Evolutionary conservation across 2,329 filamentous ascomycete genomes (phyloP).

Genomic region (Drechslerella dactyloides): DNA sequence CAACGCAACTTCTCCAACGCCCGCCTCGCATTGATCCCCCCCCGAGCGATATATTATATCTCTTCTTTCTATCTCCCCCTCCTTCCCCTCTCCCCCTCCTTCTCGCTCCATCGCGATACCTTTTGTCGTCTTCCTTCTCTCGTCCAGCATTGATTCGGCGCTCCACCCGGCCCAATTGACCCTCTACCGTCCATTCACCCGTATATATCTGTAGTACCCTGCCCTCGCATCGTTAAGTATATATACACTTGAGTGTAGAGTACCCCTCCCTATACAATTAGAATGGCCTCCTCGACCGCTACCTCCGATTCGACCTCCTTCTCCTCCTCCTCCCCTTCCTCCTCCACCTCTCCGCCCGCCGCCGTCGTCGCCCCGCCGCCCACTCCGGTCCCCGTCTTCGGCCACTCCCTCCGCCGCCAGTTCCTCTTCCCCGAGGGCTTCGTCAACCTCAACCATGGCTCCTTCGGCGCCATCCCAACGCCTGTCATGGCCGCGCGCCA

Average conservation of each 20-base stretch:
- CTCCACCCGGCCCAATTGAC: no score
- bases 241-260: no score
- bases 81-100: no score
- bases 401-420: slow-evolving; percentile 29
- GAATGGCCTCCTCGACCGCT: background rate
- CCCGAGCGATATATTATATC: no score
- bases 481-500: slow-evolving; percentile 67
- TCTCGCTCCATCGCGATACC: no score
- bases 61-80: background rate
- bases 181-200: no score
- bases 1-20: slow-evolving; percentile 44
- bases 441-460: slow-evolving; percentile 62
- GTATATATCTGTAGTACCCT: no score
- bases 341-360: background rate
- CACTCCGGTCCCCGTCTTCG: slow-evolving; percentile 23
- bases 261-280: background rate
- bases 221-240: no score
- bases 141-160: no score
- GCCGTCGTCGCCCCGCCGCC: background rate
- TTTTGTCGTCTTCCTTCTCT: no score
- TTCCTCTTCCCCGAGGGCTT: slow-evolving; percentile 47
- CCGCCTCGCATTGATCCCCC: background rate
- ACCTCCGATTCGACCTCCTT: background rate
- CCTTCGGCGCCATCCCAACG: slow-evolving; percentile 77
- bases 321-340: background rate